Evolutionary conservation across 2,329 filamentous ascomycete genomes (phyloP).

Genomic region (Dactylellina haptotyla): DNA sequence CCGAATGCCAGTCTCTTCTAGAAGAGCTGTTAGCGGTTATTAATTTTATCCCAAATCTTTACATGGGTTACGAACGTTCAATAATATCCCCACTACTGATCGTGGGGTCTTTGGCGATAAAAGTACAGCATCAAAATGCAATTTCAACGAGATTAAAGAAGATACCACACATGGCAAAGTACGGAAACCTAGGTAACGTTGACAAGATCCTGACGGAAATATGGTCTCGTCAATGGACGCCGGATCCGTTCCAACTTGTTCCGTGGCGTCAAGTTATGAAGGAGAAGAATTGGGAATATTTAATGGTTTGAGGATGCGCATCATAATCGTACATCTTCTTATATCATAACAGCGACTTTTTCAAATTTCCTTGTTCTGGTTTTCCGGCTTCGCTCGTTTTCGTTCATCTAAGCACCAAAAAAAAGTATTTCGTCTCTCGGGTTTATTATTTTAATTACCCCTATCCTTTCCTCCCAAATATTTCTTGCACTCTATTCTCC

Average conservation of each 20-base stretch:
- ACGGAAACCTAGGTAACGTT: conserved; percentile 48
- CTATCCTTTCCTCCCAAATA: background rate
- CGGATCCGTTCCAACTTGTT: conserved; percentile 7
- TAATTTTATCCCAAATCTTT: conserved; percentile 40
- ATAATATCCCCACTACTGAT: conserved; percentile 50
- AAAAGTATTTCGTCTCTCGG: background rate
- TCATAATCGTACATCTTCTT: background rate
- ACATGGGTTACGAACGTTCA: conserved; percentile 52
- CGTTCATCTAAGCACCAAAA: too few species aligned
- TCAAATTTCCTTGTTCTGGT: background rate
- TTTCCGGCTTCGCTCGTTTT: too few species aligned
- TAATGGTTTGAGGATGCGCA: conserved; percentile 36
- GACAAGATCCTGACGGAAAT: conserved; percentile 52
- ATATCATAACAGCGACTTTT: background rate
- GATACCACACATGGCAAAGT: conserved; percentile 49
- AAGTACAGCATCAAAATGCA: conserved; percentile 16
- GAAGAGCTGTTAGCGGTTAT: conserved; percentile 44
- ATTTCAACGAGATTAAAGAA: conserved; percentile 45
- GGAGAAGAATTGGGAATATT: conserved; percentile 51
- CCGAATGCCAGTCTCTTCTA: conserved; percentile 21
- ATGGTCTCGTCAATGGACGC: conserved; percentile 35
- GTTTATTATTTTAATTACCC: background rate
- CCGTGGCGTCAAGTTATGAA: conserved; percentile 52
- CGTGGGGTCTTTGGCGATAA: conserved; percentile 43
- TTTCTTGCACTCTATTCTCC: background rate